Conservation (phyloP, 345 rosid genomes). For the Linum tenue region DNA sequence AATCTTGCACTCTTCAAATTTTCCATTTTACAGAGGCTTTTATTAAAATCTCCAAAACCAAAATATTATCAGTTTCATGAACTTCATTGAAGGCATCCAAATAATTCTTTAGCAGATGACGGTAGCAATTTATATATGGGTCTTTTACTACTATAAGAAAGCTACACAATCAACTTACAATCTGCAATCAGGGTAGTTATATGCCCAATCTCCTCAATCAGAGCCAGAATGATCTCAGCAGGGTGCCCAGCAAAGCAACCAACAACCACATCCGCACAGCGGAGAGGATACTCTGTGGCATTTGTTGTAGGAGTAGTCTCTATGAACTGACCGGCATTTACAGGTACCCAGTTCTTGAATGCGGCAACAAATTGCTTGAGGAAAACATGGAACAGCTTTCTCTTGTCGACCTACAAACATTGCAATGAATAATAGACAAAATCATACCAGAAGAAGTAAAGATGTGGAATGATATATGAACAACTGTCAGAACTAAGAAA, state of each 20-base stretch:
- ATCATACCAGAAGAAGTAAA: neutral
- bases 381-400: constrained; percentile 42
- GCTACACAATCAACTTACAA: constrained; percentile 36
- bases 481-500: neutral
- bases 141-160: neutral
- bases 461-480: neutral
- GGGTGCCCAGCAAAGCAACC: constrained; percentile 72
- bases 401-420: constrained; percentile 46
- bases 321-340: constrained; percentile 28
- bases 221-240: constrained; percentile 37
- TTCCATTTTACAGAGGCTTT: neutral
- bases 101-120: too few relatives aligned
- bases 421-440: constrained; percentile 4
- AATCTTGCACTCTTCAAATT: neutral
- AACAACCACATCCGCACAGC: constrained; percentile 23
- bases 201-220: constrained; percentile 42
- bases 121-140: too few relatives aligned
- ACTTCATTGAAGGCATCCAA: neutral
- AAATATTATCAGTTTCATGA: neutral
- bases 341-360: constrained; percentile 58
- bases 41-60: neutral
- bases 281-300: constrained; percentile 23
- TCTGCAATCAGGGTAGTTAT: constrained; percentile 35
- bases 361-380: constrained; percentile 48
- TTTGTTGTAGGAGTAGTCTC: constrained; percentile 29